Evolutionary conservation across 2,329 filamentous ascomycete genomes (phyloP), one percentile per base, ranked within the genome.

Genomic region (Harringtonia lauricola): DNA sequence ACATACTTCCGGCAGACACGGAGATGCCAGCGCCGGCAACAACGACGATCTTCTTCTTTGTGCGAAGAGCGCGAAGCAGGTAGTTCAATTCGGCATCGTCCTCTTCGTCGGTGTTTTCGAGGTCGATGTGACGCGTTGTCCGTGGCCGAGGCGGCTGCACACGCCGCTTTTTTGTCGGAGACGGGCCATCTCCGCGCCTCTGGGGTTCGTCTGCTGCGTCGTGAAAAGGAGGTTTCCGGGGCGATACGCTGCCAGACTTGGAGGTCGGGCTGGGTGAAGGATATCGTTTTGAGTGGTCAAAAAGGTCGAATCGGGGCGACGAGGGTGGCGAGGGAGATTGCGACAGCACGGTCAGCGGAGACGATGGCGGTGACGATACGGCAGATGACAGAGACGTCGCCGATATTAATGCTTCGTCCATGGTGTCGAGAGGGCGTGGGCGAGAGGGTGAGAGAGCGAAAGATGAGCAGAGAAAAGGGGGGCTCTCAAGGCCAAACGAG

Each of bases 21-120:
- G 92, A 96, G 55, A 98, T 98, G 49, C 92, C 92, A 51, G 92
- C 92, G 46, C 92, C 92, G 38, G 90, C 92, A 60, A 98, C 85
- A 41, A 96, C 86, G 29, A 98, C 87, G 59, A 98, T 94, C 68
- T 95, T 95, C 66, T 89, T 86, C 70, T 92, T 92, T 58, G 85
- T 88, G 56, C 83, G 82, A 44, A 98, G 64, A 21, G 81, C 81
- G 36, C 80, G 76, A 36, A 89, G 66, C 26, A 98, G 68, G 44
- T 80, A 75, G 48, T 84, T 74, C 33, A 95, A 67, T 49, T 90
- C 76, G 31, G 71, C 67, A 15, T 71, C 66, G 33, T 66, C 65
- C 36, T 77, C 64, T 12, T 72, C 64, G 41, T 76, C 64, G 13
- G 72, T 64, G 43, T 59, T 60, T 35, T 69, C 66, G 31, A 96